Evolutionary conservation across 768 basidiomycete species (phyloP).

Genomic region (Strobilomyces dryophilus): DNA sequence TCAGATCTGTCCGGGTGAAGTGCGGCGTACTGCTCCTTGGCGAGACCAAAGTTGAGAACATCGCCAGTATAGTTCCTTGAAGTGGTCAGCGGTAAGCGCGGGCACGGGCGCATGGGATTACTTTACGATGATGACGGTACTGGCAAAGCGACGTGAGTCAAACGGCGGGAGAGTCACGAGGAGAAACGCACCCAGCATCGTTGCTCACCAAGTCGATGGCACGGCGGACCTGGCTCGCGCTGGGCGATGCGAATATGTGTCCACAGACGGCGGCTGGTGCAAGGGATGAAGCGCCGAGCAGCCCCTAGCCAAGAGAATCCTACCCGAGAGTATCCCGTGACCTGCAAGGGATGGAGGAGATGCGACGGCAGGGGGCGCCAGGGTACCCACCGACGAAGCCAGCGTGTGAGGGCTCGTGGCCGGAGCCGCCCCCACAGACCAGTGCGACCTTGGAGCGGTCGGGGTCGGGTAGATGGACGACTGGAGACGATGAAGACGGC

Average conservation of each 20-base stretch:
- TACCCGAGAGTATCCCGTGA: conserved; percentile 74
- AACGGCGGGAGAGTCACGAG: not conserved
- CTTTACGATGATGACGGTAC: conserved; percentile 84
- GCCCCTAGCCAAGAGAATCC: not conserved
- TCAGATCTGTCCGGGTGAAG: conserved; percentile 63
- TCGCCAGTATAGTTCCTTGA: conserved; percentile 86
- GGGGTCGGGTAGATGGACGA: conserved; percentile 54
- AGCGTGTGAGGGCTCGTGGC: conserved; percentile 90
- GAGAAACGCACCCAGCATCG: conserved; percentile 55
- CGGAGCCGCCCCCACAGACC: conserved; percentile 81
- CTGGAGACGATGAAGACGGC: conserved; percentile 31
- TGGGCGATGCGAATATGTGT: conserved; percentile 88
- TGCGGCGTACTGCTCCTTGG: conserved; percentile 79
- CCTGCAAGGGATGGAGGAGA: conserved; percentile 37
- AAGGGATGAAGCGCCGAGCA: not conserved
- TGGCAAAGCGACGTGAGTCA: conserved; percentile 22
- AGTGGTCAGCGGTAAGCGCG: conserved; percentile 3
- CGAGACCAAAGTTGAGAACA: conserved; percentile 87
- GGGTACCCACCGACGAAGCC: conserved; percentile 73
- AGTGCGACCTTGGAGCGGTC: conserved; percentile 69
- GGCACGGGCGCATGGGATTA: conserved; percentile 24
- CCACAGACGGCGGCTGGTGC: conserved; percentile 74
- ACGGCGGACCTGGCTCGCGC: conserved; percentile 75
- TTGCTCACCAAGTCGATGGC: conserved; percentile 76
- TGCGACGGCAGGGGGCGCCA: not conserved